These are phyloP conservation scores for Laguncularia racemosa DNA, from an alignment of 345 rosid species.

Conservation along the genomic window DNA sequence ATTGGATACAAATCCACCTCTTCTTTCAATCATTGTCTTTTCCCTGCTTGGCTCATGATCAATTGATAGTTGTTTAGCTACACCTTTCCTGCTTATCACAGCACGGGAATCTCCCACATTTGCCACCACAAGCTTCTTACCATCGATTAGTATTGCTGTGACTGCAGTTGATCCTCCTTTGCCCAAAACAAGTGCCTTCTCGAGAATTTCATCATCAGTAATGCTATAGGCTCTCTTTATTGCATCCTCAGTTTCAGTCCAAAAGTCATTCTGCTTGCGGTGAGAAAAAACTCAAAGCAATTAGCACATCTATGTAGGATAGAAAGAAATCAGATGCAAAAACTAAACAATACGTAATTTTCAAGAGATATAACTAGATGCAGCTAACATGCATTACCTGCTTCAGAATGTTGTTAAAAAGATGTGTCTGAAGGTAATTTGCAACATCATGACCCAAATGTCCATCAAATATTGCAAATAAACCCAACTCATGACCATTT, in stretches of 20 bases:
- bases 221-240: conserved; percentile 59
- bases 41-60: conserved; percentile 93
- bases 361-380: background rate
- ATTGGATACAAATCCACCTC: conserved; percentile 87
- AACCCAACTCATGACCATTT: conserved; percentile 48
- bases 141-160: conserved; percentile 72
- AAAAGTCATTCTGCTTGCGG: conserved; percentile 55
- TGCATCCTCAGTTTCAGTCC: conserved; percentile 57
- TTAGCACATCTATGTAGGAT: background rate
- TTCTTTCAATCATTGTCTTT: conserved; percentile 44
- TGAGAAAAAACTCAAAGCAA: background rate
- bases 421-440: conserved; percentile 55
- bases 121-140: conserved; percentile 63
- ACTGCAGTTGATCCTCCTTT: conserved; percentile 94
- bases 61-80: conserved; percentile 56
- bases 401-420: conserved; percentile 63
- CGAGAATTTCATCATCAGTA: conserved; percentile 62
- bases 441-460: conserved; percentile 87
- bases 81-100: conserved; percentile 56
- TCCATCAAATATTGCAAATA: conserved; percentile 86
- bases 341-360: background rate
- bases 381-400: conserved; percentile 34
- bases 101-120: conserved; percentile 96
- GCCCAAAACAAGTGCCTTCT: conserved; percentile 46
- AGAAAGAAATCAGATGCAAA: conserved; percentile 2